phyloP scores from a whole-genome alignment of 164 flowering plant genomes.

The Tetrastigma voinierianum region DNA sequence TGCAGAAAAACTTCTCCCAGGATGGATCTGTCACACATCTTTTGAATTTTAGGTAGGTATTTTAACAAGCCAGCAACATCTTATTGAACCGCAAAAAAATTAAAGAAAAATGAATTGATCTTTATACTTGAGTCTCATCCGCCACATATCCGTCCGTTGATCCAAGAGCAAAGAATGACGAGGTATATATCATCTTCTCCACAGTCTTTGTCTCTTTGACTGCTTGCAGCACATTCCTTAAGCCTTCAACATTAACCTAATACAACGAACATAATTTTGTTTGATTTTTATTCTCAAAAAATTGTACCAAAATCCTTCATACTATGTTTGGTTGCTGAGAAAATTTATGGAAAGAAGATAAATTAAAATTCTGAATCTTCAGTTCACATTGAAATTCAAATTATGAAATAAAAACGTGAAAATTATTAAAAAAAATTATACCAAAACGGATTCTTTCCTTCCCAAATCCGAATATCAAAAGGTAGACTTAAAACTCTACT shows the following conservation, averaged over 20 bases:
- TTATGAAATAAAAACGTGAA: too few relatives aligned
- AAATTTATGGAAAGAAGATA: background rate
- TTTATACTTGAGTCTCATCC: slow-evolving; percentile 69
- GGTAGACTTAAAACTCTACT: slow-evolving; percentile 6
- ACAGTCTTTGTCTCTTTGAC: slow-evolving; percentile 54
- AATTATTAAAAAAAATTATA: too few relatives aligned
- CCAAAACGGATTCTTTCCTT: too few relatives aligned
- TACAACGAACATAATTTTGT: background rate
- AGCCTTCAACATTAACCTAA: slow-evolving; percentile 86
- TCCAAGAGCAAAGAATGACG: slow-evolving; percentile 93
- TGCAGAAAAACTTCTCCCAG: slow-evolving; percentile 72
- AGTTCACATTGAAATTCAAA: too few relatives aligned
- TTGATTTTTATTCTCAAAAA: background rate
- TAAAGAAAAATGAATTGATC: background rate
- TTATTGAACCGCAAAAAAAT: background rate
- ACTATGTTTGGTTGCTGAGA: background rate
- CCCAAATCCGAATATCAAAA: too few relatives aligned
- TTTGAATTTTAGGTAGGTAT: background rate
- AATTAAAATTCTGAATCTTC: background rate
- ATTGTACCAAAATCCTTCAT: background rate
- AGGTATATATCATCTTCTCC: slow-evolving; percentile 80
- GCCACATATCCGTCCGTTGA: slow-evolving; percentile 78
- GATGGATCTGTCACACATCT: slow-evolving; percentile 50
- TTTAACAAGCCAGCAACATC: background rate
- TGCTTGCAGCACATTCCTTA: slow-evolving; percentile 73